Base-by-base conservation (phyloP, 2,329 filamentous ascomycete genomes). In the Tolypocladium amazonense region DNA sequence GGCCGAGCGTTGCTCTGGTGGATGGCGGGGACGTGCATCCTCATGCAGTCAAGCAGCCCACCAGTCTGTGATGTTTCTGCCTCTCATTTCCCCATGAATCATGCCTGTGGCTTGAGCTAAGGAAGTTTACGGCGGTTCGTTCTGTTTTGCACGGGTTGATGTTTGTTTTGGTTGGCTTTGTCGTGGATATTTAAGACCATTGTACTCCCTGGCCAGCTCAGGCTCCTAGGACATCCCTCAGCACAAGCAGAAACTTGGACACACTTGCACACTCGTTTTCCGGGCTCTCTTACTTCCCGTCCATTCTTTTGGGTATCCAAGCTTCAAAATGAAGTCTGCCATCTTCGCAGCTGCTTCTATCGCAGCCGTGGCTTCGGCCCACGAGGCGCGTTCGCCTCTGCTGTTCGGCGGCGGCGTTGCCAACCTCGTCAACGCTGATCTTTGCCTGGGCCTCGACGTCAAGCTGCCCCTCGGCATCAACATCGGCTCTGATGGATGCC, bases 271-370 rank as follows among this genome's bases (percentile, higher is more conserved):
- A 37, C 59, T 65, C 62, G 56, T 63, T 66, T 59, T 61, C 58
- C 55, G 63, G 64, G 63, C 50, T 58, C 59, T 59, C 61, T 56
- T 57, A 58, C 39, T 56, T 62, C 63, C 65, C 61, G 63, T 65
- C 62, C 62, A 65, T 61, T 66, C 66, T 43, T 64, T 66, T 60
- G 7, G 38, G n/a, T 56, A 56, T 39, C 54, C 37, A 56, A 47
- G 20, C 38, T 47, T 52, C 62, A 65, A 58, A 43, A 69, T 69
- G 66, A 68, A 65, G 64, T 68, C 65, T 30, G 63, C 63, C 47
- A 55, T 65, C 56, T 27, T 67, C 58, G 65, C 63, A 57, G 64
- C 62, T 43, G 62, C 61, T 25, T 56, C 64, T 27, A 53, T 58
- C 38, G 65, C 61, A 27, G 62, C 58, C 38, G 58, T 60, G 58